Evolutionary conservation across 75 land plant species (phyloP), one percentile per base, ranked within the genome.

Genomic region (Adiantum capillusveneris): DNA sequence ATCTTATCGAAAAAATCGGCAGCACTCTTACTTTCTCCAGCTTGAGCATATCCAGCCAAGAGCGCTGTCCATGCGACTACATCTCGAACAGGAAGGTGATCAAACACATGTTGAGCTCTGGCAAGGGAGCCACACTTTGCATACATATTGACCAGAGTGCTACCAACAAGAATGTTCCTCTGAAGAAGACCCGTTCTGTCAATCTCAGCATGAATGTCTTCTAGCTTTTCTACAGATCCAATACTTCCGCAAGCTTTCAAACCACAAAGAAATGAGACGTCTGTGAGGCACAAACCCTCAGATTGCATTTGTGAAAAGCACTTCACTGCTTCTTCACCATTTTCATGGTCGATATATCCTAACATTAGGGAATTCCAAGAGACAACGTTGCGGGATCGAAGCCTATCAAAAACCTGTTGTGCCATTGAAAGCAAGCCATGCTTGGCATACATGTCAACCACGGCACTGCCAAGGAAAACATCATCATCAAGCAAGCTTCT

Each of bases 331-430:
- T 25, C 59, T 26, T 44, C 20, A 44, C 68, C 80, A 14, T 72
- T 66, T 11, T 81, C 79, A 31, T 80, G 75, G 62, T 80, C 64
- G 14, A 75, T 79, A 78, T 86, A 80, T 25, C 84, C 86, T 37
- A 74, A 65, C 29, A 86, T 83, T 66, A 83, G 28, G 0, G 90
- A 68, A 37, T 86, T 86, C 59, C 84, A 86, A 17, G 81, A 77
- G 11, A 80, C 70, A 30, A 68, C 62, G 59, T 83, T 80, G 19
- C 42, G 67, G 46, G 53, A 29, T 31, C 16, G 37, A 70, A 75
- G 57, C 28, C 42, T 54, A 44, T 86, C 72, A 73, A 86, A 86
- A 21, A 86, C 61, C 48, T 65, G 57, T 59, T 55, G 71, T 25
- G 87, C 84, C 25, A 58, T 55, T 12, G 48, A 11, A 9, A 83